Evolutionary conservation across 2,329 filamentous ascomycete genomes (phyloP).

Genomic region (Arthrobotrys sinensis): DNA sequence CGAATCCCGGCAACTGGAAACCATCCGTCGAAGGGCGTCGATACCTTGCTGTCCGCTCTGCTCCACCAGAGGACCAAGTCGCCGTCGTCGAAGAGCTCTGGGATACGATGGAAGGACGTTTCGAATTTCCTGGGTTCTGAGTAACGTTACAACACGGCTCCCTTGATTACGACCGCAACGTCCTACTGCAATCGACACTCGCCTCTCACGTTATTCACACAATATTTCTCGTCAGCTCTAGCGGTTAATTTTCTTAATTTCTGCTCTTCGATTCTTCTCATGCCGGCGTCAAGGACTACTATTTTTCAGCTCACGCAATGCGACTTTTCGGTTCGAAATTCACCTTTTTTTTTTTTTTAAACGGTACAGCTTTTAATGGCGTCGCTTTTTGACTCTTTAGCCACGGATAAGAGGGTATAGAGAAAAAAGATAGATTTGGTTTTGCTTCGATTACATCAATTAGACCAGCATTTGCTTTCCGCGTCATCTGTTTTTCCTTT

Average conservation of each 20-base stretch:
- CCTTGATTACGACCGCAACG: constrained; percentile 15
- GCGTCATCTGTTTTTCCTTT: not conserved
- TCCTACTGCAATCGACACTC: constrained; percentile 13
- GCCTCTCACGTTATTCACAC: constrained; percentile 3
- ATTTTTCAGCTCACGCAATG: constrained; percentile 31
- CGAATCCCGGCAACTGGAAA: constrained; percentile 82
- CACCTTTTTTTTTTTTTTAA: constrained; percentile 21
- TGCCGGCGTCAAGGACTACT: constrained; percentile 49
- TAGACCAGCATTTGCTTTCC: constrained; percentile 57
- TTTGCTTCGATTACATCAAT: constrained; percentile 7
- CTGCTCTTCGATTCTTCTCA: constrained; percentile 20
- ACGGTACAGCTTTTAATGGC: constrained; percentile 35
- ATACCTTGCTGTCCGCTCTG: constrained; percentile 75
- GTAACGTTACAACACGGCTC: not conserved
- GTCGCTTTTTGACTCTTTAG: constrained; percentile 31
- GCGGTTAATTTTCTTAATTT: constrained; percentile 22
- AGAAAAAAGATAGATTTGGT: constrained; percentile 58
- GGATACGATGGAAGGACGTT: constrained; percentile 70
- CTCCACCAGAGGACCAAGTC: constrained; percentile 74
- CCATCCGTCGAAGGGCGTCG: constrained; percentile 74
- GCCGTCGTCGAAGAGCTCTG: constrained; percentile 78
- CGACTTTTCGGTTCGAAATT: constrained; percentile 24
- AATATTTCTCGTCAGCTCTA: constrained; percentile 17
- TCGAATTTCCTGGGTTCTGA: constrained; percentile 61
- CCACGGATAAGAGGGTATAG: constrained; percentile 55